Base-by-base conservation (phyloP, 495 filamentous ascomycete species). In the Xylaria scruposa region DNA sequence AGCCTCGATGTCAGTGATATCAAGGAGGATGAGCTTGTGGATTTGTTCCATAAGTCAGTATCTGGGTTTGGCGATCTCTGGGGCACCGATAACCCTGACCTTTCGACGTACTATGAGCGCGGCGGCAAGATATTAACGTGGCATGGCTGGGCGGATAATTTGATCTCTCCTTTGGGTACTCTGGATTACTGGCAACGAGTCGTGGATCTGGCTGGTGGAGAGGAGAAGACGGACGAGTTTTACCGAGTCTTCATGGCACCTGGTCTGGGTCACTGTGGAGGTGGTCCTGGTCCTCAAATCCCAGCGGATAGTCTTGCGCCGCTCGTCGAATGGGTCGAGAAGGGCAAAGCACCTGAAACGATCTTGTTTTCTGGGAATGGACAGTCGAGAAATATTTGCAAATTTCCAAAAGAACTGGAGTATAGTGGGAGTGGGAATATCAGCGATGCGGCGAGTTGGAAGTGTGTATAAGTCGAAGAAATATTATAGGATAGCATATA, bases 241-340 rank as follows among this genome's bases (percentile, higher is more conserved):
- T 87, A 89, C 59, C 85, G 89, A 62, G 88, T 86, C 77, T 92
- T 91, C 79, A 81, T 83, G 1, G 86, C 90, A 71, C 83, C 84
- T 40, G 90, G 89, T 0, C 88, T 89, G 84, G 66, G 59, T 36
- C 77, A 80, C 56, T 81, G 79, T 58, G 44, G 46, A 6, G 19
- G 26, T 26, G 74, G 84, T 1, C 82, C 78, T 71, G 74, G 71
- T 24, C 87, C 87, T 61, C 82, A 85, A 67, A n/a, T 51, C 4
- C 76, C 80, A 42, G 77, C 81, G 68, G 83, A 87, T 71, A 72
- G 67, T 10, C 31, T 86, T 49, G 62, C 81, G 17, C 82, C 84
- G 9, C 71, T 88, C 58, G 81, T 87, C 75, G 72, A 75, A 13
- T 88, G 86, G 86, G 82, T 84, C 5, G 86, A 87, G 75, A 75